Evolutionary conservation across 2,329 filamentous ascomycete species (phyloP), one percentile per base, ranked within the genome.

Genomic region (Microdochium trichocladiopsis): DNA sequence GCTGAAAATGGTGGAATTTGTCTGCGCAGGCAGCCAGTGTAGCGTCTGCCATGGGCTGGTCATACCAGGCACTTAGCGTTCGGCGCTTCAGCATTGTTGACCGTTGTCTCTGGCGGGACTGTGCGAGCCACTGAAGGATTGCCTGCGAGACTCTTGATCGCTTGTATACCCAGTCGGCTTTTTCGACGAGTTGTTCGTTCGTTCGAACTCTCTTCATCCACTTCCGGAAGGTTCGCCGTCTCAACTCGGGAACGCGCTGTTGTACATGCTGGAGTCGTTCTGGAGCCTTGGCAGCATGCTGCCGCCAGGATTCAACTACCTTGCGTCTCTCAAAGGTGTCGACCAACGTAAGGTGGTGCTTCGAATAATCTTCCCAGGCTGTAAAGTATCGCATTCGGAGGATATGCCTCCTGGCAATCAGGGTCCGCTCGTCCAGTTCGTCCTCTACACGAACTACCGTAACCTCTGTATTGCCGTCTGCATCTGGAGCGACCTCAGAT

Each of bases 341-440:
- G 2, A 60, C 58, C 52, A 58, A 63, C 3, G 49, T 49, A 16
- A 57, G 16, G 50, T 63, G 60, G 14, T 61, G 56, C 14, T 49
- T 51, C 10, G 64, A 66, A 31, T 65, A 63, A 14, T 50, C 58
- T 54, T 63, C 61, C 64, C 63, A 67, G 21, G 61, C 60, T 48
- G 59, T 60, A 45, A 66, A 66, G 45, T 63, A 66, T 53, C 63
- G 60, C 63, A 66, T 65, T 22, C 65, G 64, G 10, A 66, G 54
- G 14, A 68, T 66, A 50, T 68, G 65, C 48, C 65, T 57, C 47
- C 64, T 58, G 23, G 65, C 65, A 51, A 67, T 55, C 51, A 63
- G 50, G 9, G 65, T 66, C 14, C 51, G 61, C 53, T 65, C 64
- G 36, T 67, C 65, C 16, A 56, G 54, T 37, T 60, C 52, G 23